Evolutionary conservation across 129 eudicot species (phyloP), one percentile per base, ranked within the genome.

Genomic region (Flaveria bidentis): DNA sequence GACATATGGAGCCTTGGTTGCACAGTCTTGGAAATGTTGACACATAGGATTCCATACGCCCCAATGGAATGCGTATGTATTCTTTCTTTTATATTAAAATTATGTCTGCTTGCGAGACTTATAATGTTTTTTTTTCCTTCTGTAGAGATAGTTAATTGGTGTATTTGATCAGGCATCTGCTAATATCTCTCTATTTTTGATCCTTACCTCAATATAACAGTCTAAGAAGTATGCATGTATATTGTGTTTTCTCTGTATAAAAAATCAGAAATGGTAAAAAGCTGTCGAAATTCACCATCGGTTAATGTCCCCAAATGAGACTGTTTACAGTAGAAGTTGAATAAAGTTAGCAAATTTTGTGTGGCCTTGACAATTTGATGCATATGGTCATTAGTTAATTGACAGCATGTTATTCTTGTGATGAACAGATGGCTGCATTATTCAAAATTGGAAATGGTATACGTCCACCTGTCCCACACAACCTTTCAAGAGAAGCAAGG

Each of bases 1-100:
- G 98, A 93, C 87, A 93, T 93, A 75, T 93, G 98, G 98, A 93
- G 98, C 83, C 97, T 93, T 71, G 98, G 98, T 23, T 93, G 98
- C 74, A 93, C 98, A 25, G 98, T 93, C 25, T 73, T 93, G 75
- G 98, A 93, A 88, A 86, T 93, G 98, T 84, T 88, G 81, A 93
- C 98, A 7, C 73, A 87, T 23, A 85, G 85, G 67, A 84, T 93
- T 77, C 98, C 98, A 0, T 93, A 93, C 67, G 50, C 80, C 28
- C 88, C 87, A 68, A 69, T 93, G 83, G 97, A 93, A 78, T 69
- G 85, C 73, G 98, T 93, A 85, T 5, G 98, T 86, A 30, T 7
- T 15, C 46, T 68, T 65, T 67, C 18, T n/a, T 57, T 47, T 12
- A 26, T 46, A 25, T 70, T 60, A 14, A 17, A 14, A 55, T 12